Conservation (phyloP, 2,329 filamentous ascomycete species). For the Whalleya microplaca region DNA sequence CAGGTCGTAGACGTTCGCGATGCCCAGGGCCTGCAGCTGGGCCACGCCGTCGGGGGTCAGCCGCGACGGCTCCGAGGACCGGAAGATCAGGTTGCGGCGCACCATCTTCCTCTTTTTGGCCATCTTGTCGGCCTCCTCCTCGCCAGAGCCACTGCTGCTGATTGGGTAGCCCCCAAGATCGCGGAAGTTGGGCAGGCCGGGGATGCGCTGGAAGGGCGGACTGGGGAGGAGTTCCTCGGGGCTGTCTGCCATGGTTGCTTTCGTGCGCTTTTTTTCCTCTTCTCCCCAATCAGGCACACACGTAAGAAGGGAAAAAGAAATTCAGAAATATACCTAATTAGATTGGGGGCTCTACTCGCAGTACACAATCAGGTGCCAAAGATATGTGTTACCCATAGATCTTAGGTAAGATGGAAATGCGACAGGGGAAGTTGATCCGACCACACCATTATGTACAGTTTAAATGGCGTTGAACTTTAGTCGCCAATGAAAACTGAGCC, state of each 20-base stretch:
- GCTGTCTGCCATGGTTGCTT: slow-evolving; percentile 6
- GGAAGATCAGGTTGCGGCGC: slow-evolving; percentile 61
- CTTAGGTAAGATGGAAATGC: background rate
- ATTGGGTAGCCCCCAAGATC: slow-evolving; percentile 66
- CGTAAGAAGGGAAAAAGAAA: background rate
- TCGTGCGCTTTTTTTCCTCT: background rate
- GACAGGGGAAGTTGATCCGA: too few relatives aligned
- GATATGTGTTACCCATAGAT: too few relatives aligned
- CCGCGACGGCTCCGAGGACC: slow-evolving; percentile 68
- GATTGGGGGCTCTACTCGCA: background rate
- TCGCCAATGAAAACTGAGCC: too few relatives aligned
- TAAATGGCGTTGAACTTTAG: too few relatives aligned
- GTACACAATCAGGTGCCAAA: too few relatives aligned
- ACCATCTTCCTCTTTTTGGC: slow-evolving; percentile 41
- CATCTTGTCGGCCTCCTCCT: slow-evolving; percentile 43
- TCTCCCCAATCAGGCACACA: background rate
- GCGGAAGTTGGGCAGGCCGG: slow-evolving; percentile 69
- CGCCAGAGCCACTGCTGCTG: slow-evolving; percentile 22
- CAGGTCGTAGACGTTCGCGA: slow-evolving; percentile 51
- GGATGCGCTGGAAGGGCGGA: slow-evolving; percentile 55
- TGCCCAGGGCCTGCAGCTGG: slow-evolving; percentile 57
- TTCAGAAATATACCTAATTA: too few relatives aligned
- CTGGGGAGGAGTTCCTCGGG: slow-evolving; percentile 30
- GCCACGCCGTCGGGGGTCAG: slow-evolving; percentile 57
- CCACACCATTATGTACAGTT: too few relatives aligned